Evolutionary conservation across 1,284 basidiomycete genomes (phyloP), one percentile per base, ranked within the genome.

Genomic region (Cerrena zonata): DNA sequence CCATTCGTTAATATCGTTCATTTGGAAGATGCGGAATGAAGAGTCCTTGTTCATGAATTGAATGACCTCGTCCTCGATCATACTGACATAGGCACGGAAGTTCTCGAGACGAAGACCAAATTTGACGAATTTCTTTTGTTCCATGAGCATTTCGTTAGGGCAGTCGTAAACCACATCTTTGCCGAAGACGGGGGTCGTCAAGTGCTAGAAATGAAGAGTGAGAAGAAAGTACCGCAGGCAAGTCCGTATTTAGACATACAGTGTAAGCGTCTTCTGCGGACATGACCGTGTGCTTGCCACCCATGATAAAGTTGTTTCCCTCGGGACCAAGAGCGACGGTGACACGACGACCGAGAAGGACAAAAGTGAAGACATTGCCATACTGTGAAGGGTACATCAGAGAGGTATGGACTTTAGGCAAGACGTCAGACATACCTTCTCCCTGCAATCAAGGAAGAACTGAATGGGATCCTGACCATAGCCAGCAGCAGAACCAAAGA

Each of bases 61-160:
- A 44, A 82, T 76, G 47, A 91, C 84, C 69, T 97, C 94, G 36
- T 89, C 75, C 53, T 86, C 84, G 59, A 99, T 92, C 82, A 97
- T 88, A 48, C 84, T 83, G 34, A 96, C 88, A 64, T 99, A 99
- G 39, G 83, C 78, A 36, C 86, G 82, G 70, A 99, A 87, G 66
- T 96, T 95, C 27, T 99, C 95, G 19, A 81, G 83, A 5, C 92
- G 90, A 7, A 99, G 80, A 39, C 95, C 94, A 58, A 93, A 86
- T 73, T 95, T 96, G 69, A 94, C 86, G 58, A 99, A 97, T 69
- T 89, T 91, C 78, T 99, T 99, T 70, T 99, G 96, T 66, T 99
- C 94, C 95, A 99, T 99, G 67, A 99, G 86, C 47, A 92, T 77
- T 50, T 94, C 88, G 68, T 99, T 99, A 26, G 96, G 95, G 51